These are phyloP conservation scores for Fusarium sp. DNA, from an alignment of 2,329 filamentous ascomycete genomes.

Conservation along the genomic window DNA sequence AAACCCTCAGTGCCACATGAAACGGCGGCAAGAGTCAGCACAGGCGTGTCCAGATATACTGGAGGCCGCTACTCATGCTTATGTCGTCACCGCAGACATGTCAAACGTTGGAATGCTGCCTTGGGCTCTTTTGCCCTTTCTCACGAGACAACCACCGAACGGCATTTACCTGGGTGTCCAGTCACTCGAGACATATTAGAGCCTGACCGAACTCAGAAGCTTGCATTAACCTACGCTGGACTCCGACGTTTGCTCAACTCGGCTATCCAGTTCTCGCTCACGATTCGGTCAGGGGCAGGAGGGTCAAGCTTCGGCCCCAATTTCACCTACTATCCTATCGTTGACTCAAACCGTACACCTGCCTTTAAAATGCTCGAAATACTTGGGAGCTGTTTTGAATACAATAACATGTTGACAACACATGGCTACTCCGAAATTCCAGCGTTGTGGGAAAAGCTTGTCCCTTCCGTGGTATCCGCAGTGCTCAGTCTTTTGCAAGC, in stretches of 20 bases:
- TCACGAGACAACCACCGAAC: accelerated
- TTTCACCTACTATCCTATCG: background rate
- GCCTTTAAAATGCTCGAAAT: no score
- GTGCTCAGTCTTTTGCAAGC: background rate
- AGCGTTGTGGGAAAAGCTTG: no score
- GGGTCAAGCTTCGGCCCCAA: background rate
- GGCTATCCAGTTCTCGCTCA: background rate
- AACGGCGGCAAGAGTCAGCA: accelerated
- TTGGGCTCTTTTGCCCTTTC: accelerated
- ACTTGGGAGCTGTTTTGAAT: no score
- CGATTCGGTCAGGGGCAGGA: background rate
- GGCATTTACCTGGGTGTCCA: background rate
- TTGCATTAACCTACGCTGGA: accelerated
- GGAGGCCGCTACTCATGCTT: background rate
- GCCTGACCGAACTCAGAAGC: accelerated
- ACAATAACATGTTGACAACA: no score
- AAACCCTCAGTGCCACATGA: accelerated
- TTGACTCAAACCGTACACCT: background rate
- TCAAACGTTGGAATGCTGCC: accelerated
- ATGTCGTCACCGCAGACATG: background rate
- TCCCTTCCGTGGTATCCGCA: background rate
- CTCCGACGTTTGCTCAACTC: background rate
- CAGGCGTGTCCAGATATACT: accelerated
- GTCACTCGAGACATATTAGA: accelerated
- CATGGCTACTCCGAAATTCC: no score